These are phyloP conservation scores for Oxytropis ochrocephala DNA, from an alignment of 306 rosid species.

Conservation along the genomic window DNA sequence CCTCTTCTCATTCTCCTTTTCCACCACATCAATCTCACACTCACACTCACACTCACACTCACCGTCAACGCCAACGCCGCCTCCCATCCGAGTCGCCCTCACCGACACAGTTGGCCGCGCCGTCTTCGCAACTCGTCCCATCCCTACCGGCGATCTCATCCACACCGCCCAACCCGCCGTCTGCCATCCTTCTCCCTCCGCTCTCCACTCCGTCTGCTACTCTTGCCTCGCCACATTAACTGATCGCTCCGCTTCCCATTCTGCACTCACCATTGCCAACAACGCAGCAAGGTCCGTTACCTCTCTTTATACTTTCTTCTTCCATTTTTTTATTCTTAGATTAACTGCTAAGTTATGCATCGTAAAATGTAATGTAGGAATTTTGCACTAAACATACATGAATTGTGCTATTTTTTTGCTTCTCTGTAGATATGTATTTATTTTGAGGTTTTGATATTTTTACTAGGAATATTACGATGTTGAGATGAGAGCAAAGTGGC, in stretches of 20 bases:
- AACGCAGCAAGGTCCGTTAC: conserved; percentile 39
- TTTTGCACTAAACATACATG: background rate
- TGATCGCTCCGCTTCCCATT: conserved; percentile 17
- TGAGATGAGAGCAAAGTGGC: conserved; percentile 66
- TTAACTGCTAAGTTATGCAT: background rate
- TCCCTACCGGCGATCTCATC: conserved; percentile 61
- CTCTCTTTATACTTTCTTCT: background rate
- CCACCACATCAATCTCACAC: conserved; percentile 25
- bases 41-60: too few species aligned
- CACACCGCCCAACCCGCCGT: conserved; percentile 74
- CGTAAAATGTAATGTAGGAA: background rate
- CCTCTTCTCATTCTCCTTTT: conserved; percentile 12
- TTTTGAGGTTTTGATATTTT: conserved; percentile 16
- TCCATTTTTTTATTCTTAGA: background rate
- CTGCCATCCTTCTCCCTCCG: conserved; percentile 54
- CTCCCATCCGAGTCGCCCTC: conserved; percentile 65
- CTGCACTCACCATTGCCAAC: conserved; percentile 49
- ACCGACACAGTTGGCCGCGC: conserved; percentile 76
- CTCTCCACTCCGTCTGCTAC: conserved; percentile 43
- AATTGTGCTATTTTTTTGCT: background rate
- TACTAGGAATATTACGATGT: conserved; percentile 47
- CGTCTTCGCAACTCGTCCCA: conserved; percentile 68
- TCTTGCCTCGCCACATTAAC: conserved; percentile 53
- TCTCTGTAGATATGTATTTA: background rate
- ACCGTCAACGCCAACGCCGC: conserved; percentile 32